Percentiles rank a stretch among this genome's conserved stretches.
phyloP scores from a whole-genome alignment of 2,329 filamentous ascomycete species.

The Diaporthe sp. region DNA sequence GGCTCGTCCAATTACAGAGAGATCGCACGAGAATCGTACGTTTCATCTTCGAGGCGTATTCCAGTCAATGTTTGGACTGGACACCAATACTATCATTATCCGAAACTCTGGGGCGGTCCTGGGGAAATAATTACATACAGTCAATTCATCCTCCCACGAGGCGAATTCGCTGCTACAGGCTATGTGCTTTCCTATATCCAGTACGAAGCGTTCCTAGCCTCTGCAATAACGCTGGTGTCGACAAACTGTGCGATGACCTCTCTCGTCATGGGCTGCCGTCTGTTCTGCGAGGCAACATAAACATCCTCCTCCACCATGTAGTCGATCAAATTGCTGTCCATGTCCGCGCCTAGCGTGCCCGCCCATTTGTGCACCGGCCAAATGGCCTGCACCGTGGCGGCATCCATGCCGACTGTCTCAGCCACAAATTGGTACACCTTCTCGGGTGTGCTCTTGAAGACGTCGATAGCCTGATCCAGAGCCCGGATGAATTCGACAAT shows the following conservation, averaged over 20 bases:
- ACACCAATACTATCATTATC: no score
- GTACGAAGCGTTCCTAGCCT: neutral
- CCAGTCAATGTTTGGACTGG: no score
- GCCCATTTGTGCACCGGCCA: slow-evolving; percentile 8
- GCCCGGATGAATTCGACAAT: slow-evolving; percentile 4
- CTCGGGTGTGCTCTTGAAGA: neutral
- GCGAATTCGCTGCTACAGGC: neutral
- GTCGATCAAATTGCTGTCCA: slow-evolving; percentile 12
- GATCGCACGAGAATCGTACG: no score
- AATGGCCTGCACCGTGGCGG: neutral
- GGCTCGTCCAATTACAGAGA: no score
- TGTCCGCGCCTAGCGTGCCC: neutral
- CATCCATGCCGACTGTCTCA: neutral
- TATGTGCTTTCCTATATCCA: neutral
- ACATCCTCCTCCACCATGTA: slow-evolving; percentile 16
- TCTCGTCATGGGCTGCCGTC: neutral
- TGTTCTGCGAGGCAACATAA: slow-evolving; percentile 2
- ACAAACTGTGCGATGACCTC: neutral
- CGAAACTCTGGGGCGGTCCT: no score
- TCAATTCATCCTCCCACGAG: no score
- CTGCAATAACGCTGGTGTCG: slow-evolving; percentile 5
- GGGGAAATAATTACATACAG: no score
- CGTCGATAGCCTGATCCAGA: neutral
- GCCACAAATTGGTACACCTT: slow-evolving; percentile 8
- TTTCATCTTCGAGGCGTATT: no score